Evolutionary conservation across 2,329 filamentous ascomycete species (phyloP).

Genomic region (Exophiala oligosperma): DNA sequence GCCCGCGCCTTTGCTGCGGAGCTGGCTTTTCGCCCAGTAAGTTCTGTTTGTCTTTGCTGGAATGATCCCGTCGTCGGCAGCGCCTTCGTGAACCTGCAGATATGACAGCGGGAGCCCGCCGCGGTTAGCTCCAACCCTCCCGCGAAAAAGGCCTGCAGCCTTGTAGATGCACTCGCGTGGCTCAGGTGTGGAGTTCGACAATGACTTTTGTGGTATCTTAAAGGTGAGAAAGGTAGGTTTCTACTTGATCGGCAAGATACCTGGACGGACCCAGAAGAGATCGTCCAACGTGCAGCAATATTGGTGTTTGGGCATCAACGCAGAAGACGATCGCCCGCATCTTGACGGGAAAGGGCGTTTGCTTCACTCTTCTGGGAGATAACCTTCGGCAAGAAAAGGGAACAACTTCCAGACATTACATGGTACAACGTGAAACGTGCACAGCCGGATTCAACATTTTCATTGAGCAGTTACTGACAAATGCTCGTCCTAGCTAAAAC

Average conservation of each 20-base stretch:
- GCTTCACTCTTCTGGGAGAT: too few species aligned
- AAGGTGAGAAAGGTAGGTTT: too few species aligned
- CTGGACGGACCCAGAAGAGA: too few species aligned
- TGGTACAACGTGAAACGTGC: neutral
- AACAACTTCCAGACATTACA: too few species aligned
- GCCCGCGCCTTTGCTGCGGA: neutral
- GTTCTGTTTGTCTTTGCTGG: neutral
- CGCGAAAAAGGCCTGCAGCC: neutral
- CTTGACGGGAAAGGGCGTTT: too few species aligned
- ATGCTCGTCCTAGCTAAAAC: neutral
- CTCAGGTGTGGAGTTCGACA: neutral
- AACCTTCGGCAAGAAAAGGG: too few species aligned
- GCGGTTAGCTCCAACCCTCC: neutral
- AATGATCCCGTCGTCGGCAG: conserved; percentile 5
- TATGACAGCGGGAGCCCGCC: conserved; percentile 21
- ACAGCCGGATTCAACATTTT: neutral
- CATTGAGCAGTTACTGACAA: neutral
- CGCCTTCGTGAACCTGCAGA: conserved; percentile 16
- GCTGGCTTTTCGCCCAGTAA: neutral
- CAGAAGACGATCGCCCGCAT: too few species aligned
- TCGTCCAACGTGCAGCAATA: too few species aligned
- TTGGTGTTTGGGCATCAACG: too few species aligned
- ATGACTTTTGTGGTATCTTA: neutral
- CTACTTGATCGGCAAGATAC: too few species aligned
- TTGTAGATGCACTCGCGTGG: neutral